Percentiles rank a stretch among this genome's conserved stretches.
phyloP scores from a whole-genome alignment of 2,329 filamentous ascomycete genomes.

The Pyrenochaeta sp. region DNA sequence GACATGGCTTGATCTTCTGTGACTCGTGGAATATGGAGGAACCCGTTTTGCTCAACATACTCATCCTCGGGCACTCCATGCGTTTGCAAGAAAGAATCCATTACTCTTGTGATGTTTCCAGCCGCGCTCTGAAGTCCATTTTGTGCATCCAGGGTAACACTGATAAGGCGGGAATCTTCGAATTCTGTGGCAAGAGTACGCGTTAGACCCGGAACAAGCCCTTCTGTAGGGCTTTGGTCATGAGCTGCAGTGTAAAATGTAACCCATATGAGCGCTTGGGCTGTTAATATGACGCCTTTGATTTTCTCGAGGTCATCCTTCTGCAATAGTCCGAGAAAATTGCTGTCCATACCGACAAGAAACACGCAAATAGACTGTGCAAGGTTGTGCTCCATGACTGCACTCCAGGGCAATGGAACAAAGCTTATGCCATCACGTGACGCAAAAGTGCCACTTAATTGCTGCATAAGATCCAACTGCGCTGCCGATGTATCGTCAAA shows the following conservation, averaged over 20 bases:
- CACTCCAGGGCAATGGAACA: slow-evolving; percentile 5
- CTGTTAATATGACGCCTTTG: slow-evolving; percentile 7
- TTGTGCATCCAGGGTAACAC: slow-evolving; percentile 6
- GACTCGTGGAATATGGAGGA: background rate
- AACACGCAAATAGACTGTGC: slow-evolving; percentile 11
- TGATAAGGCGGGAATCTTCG: slow-evolving; percentile 16
- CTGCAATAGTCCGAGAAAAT: slow-evolving; percentile 10
- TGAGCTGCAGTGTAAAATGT: background rate
- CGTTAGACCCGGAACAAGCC: slow-evolving; percentile 14
- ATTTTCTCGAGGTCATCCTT: slow-evolving; percentile 8
- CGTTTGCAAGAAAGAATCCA: background rate
- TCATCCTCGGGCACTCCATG: slow-evolving; percentile 17
- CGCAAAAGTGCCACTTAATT: background rate
- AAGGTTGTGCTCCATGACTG: slow-evolving; percentile 1
- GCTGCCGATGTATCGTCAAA: slow-evolving; percentile 7
- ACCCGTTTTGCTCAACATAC: slow-evolving; percentile 13
- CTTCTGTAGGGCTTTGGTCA: slow-evolving; percentile 8
- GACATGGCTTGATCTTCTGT: too few species aligned
- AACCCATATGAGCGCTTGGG: slow-evolving; percentile 11
- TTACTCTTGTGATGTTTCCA: slow-evolving; percentile 5
- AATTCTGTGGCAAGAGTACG: slow-evolving; percentile 20
- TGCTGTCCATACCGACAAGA: slow-evolving; percentile 10
- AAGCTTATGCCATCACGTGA: background rate
- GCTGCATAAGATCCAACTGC: slow-evolving; percentile 6
- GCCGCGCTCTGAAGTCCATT: background rate